phyloP scores from a whole-genome alignment of 2,329 filamentous ascomycete genomes.

The Aspergillus floridensis region DNA sequence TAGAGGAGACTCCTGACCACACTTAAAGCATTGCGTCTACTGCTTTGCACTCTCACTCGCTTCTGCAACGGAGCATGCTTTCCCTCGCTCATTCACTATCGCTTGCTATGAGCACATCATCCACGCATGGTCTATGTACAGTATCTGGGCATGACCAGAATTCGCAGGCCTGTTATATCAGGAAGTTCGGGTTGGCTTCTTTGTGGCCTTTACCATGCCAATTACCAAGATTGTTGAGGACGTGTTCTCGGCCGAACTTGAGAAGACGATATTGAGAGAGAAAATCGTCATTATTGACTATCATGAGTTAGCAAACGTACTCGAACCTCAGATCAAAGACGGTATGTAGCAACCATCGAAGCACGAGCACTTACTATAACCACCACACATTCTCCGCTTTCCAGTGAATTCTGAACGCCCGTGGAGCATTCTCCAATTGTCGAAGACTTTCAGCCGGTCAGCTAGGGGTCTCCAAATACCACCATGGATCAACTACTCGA shows the following conservation, averaged over 20 bases:
- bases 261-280: slow-evolving; percentile 72
- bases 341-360: not conserved
- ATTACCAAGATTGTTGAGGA: slow-evolving; percentile 34
- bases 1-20: too few species aligned
- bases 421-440: slow-evolving; percentile 94
- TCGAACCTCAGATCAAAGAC: not conserved
- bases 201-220: not conserved
- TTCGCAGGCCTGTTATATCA: not conserved
- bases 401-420: slow-evolving; percentile 81
- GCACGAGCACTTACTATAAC: slow-evolving; percentile 66
- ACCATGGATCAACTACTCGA: not conserved
- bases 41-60: too few species aligned
- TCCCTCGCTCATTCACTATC: too few species aligned
- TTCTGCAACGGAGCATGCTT: too few species aligned
- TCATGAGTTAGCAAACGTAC: slow-evolving; percentile 8
- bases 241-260: slow-evolving; percentile 53
- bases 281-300: slow-evolving; percentile 78
- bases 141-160: not conserved
- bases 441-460: slow-evolving; percentile 64
- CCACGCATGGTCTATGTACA: not conserved
- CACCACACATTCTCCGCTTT: slow-evolving; percentile 82
- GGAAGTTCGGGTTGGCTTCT: slow-evolving; percentile 11
- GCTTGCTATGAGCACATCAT: not conserved
- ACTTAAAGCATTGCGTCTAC: too few species aligned
- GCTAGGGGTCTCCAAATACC: not conserved